These are phyloP conservation scores for Cicer judaicum DNA, from an alignment of 306 rosid species.

Conservation along the genomic window DNA sequence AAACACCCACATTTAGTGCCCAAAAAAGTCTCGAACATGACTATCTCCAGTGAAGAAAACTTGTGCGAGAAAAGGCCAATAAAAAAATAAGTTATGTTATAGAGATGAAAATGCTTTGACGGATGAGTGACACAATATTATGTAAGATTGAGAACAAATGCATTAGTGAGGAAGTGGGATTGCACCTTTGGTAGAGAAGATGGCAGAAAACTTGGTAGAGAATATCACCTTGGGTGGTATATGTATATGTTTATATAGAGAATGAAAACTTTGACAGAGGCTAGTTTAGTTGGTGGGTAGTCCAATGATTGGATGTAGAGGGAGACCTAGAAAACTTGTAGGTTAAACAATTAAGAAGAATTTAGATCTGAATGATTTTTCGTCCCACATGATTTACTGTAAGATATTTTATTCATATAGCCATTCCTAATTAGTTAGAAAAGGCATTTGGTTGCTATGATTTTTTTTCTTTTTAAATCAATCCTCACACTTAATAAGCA, in stretches of 20 bases:
- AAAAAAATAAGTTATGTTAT: too few relatives aligned
- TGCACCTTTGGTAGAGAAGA: not conserved
- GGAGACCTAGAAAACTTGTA: not conserved
- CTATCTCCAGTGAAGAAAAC: too few relatives aligned
- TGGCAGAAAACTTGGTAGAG: not conserved
- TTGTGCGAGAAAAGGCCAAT: too few relatives aligned
- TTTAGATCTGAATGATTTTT: not conserved
- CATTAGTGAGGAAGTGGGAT: not conserved
- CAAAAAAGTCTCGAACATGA: too few relatives aligned
- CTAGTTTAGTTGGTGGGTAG: not conserved
- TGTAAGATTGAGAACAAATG: not conserved
- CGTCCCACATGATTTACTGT: not conserved
- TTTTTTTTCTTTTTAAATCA: not conserved
- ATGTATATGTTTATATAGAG: not conserved
- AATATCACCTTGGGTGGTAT: constrained; percentile 1
- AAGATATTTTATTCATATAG: not conserved
- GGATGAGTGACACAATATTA: not conserved
- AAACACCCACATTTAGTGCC: too few relatives aligned
- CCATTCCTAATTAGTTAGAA: not conserved
- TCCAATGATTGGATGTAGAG: not conserved
- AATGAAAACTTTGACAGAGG: not conserved
- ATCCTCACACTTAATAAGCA: not conserved
- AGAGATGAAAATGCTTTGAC: too few relatives aligned
- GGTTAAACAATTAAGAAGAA: not conserved
- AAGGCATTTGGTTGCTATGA: not conserved